Evolutionary conservation across 164 flowering plant species (phyloP), one percentile per base, ranked within the genome.

Genomic region (Litsea cubeba): DNA sequence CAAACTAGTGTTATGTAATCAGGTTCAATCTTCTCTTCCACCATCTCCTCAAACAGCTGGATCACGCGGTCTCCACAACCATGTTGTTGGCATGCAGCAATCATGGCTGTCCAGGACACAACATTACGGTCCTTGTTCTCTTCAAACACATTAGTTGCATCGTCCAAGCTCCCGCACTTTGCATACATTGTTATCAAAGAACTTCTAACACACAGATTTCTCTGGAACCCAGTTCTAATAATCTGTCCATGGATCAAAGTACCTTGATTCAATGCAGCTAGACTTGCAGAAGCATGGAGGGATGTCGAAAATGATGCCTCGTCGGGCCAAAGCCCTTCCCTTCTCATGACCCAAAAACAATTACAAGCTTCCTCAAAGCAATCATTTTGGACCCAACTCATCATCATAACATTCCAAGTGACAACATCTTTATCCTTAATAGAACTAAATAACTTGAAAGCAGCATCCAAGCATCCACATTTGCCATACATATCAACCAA

Each of bases 61-160:
- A 89, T 84, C 18, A 71, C 93, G 66, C 71, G 78, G 12, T 78
- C 79, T 51, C 87, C 84, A 64, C 60, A 73, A 49, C 93, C 95
- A 82, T 90, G 90, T 50, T 82, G 88, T 63, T 83, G 90, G 74
- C 72, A 86, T 15, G 90, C 88, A 26, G 88, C 79, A 51, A 91
- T 88, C 83, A 89, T 84, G 28, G 91, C 80, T 22, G 88, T 85
- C 93, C 93, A 89, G 28, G 82, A 79, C 46, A 88, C 84, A 68
- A 88, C 86, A 82, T 85, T 88, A 12, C 40, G 79, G 62, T 81
- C 78, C 67, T 77, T 78, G 30, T 76, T 85, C 78, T 83, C 88
- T 28, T 78, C 68, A 78, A 89, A 91, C 32, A 81, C 87, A 57
- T 54, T 62, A 18, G 12, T 40, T 28, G 74, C 88, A 74, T 84